A percentile compares a stretch with the other conserved stretches of the same genome.
Conservation (phyloP, 345 rosid genomes). For the Carallia brachiata region DNA sequence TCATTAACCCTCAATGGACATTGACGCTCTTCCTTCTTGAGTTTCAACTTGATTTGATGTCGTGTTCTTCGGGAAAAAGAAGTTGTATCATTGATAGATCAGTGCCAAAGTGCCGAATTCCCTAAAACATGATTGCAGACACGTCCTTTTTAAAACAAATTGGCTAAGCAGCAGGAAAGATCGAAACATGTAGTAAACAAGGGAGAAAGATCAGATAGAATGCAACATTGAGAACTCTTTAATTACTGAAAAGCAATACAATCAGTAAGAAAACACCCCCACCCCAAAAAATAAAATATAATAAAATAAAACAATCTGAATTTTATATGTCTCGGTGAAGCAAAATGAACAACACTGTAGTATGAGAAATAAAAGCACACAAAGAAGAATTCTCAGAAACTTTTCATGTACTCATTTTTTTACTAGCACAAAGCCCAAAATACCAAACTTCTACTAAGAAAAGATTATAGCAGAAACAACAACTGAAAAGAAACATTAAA, state of each 20-base stretch:
- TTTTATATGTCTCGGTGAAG: neutral
- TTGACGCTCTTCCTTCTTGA: conserved; percentile 72
- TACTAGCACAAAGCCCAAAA: too few species aligned
- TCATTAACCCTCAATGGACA: conserved; percentile 56
- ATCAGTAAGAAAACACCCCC: too few species aligned
- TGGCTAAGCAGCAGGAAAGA: neutral
- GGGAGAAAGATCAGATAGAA: too few species aligned
- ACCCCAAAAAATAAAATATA: too few species aligned
- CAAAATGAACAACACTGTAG: neutral
- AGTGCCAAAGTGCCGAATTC: conserved; percentile 71
- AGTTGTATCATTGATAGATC: conserved; percentile 72
- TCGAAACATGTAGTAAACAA: too few species aligned
- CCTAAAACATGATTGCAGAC: conserved; percentile 34
- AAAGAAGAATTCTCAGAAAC: too few species aligned
- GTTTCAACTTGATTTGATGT: conserved; percentile 68
- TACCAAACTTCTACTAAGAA: too few species aligned
- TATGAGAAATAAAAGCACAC: too few species aligned
- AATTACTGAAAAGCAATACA: neutral
- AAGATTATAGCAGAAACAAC: too few species aligned
- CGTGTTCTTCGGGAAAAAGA: conserved; percentile 70
- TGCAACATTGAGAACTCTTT: neutral
- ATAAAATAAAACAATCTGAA: too few species aligned
- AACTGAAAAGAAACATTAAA: too few species aligned
- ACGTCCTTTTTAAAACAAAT: conserved; percentile 8
- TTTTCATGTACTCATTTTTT: too few species aligned